These are phyloP conservation scores for Russula vinacea DNA, from an alignment of 768 basidiomycete genomes.

Conservation along the genomic window DNA sequence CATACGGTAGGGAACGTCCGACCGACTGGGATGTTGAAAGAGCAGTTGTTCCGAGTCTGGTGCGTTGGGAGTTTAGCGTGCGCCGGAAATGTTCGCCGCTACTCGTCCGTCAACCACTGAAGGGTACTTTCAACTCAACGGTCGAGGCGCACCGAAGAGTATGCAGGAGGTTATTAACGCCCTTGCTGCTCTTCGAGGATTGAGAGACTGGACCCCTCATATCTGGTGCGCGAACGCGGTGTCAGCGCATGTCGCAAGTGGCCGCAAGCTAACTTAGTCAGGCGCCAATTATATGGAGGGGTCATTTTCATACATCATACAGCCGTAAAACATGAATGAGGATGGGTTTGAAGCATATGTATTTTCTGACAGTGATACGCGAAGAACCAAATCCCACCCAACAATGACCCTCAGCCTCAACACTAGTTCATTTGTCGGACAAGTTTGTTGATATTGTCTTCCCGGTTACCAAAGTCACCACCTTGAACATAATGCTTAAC, in stretches of 20 bases:
- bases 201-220: slow-evolving; percentile 3
- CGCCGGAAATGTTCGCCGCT: slow-evolving; percentile 76
- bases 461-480: slow-evolving; percentile 97
- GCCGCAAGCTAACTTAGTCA: neutral
- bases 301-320: slow-evolving; percentile 22
- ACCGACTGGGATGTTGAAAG: neutral
- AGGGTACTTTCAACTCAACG: neutral
- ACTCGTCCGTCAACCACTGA: slow-evolving; percentile 17
- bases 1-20: slow-evolving; percentile 26
- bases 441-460: slow-evolving; percentile 96
- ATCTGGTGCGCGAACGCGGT: neutral
- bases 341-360: slow-evolving; percentile 27
- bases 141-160: slow-evolving; percentile 45
- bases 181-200: slow-evolving; percentile 13
- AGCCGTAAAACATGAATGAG: slow-evolving; percentile 13
- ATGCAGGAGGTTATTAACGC: slow-evolving; percentile 50
- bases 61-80: slow-evolving; percentile 49
- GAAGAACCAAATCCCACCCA: slow-evolving; percentile 17
- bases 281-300: neutral
- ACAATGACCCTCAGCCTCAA: slow-evolving; percentile 5
- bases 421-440: slow-evolving; percentile 88
- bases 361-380: slow-evolving; percentile 37
- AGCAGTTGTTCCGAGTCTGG: neutral
- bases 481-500: slow-evolving; percentile 95
- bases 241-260: neutral